Percentiles rank a stretch among this genome's conserved stretches.
Evolutionary conservation across 805 yeast species (phyloP).

Genomic region (Myxozyma mucilagina): DNA sequence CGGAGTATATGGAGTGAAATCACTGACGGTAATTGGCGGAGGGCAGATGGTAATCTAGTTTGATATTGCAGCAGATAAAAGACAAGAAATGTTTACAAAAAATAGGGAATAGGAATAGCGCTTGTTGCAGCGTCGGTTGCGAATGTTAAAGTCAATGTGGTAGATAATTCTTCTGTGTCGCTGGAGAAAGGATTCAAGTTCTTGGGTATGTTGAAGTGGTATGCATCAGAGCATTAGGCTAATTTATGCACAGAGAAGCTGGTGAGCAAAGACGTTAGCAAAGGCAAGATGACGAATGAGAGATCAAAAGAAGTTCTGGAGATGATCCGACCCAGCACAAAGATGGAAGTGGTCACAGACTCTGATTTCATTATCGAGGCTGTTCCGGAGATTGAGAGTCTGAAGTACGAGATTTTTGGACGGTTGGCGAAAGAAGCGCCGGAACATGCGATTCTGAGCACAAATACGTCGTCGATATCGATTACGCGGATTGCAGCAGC

Average conservation of each 20-base stretch:
- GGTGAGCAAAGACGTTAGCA: constrained; percentile 43
- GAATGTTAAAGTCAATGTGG: constrained; percentile 41
- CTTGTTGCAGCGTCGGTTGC: constrained; percentile 46
- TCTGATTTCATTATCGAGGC: constrained; percentile 48
- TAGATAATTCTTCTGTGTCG: constrained; percentile 41
- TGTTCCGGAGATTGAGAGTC: constrained; percentile 45
- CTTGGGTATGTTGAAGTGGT: constrained; percentile 28
- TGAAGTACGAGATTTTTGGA: constrained; percentile 42
- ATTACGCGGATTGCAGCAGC: constrained; percentile 49
- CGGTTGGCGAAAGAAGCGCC: constrained; percentile 39
- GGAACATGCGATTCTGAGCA: constrained; percentile 41
- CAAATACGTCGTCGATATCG: constrained; percentile 48
- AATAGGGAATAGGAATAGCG: constrained; percentile 47
- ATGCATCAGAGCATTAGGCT: not conserved
- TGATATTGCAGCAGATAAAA: not conserved
- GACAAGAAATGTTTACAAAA: not conserved
- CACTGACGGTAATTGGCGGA: constrained; percentile 45
- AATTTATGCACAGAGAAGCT: constrained; percentile 37
- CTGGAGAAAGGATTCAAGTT: constrained; percentile 41
- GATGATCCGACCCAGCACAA: constrained; percentile 35
- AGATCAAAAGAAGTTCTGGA: constrained; percentile 38
- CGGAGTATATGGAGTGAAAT: constrained; percentile 18
- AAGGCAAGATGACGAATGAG: constrained; percentile 40
- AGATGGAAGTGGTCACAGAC: constrained; percentile 34
- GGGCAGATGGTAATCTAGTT: constrained; percentile 45